Conservation (phyloP, 2,329 filamentous ascomycete genomes). For the Ceratocystis destructans region DNA sequence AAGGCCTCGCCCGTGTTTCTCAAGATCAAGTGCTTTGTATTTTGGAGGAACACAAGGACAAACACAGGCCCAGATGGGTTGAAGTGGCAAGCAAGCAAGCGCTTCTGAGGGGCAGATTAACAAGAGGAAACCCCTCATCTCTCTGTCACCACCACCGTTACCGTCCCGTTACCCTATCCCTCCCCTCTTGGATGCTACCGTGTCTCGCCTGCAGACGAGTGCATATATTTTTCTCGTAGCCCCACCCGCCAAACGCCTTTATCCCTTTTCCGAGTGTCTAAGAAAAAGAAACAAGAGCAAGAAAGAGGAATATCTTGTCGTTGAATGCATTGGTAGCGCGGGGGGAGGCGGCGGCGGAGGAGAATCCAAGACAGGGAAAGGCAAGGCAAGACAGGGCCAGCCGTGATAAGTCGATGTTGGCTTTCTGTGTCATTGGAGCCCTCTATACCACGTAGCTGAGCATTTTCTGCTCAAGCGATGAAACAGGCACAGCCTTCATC, state of each 20-base stretch:
- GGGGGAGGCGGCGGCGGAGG: no score
- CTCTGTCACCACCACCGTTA: background rate
- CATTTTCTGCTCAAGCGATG: background rate
- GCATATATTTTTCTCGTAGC: background rate
- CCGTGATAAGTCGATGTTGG: background rate
- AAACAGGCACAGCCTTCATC: slow-evolving; percentile 11
- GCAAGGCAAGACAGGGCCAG: background rate
- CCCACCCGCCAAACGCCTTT: slow-evolving; percentile 2
- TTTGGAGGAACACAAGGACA: background rate
- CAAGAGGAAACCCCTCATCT: background rate
- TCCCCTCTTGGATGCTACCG: background rate
- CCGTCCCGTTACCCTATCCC: background rate
- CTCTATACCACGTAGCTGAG: background rate
- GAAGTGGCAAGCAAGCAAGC: no score
- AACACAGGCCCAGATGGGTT: background rate
- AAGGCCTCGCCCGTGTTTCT: background rate
- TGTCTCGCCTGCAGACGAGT: background rate
- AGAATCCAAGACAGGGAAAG: no score
- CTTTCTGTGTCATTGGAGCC: background rate
- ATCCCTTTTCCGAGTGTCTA: background rate
- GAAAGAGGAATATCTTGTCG: background rate
- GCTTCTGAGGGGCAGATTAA: background rate
- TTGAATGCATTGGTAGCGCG: no score
- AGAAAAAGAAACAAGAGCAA: background rate
- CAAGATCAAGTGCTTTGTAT: background rate